phyloP scores from a whole-genome alignment of 257 asterid species.

The Leptodermis oblonga region DNA sequence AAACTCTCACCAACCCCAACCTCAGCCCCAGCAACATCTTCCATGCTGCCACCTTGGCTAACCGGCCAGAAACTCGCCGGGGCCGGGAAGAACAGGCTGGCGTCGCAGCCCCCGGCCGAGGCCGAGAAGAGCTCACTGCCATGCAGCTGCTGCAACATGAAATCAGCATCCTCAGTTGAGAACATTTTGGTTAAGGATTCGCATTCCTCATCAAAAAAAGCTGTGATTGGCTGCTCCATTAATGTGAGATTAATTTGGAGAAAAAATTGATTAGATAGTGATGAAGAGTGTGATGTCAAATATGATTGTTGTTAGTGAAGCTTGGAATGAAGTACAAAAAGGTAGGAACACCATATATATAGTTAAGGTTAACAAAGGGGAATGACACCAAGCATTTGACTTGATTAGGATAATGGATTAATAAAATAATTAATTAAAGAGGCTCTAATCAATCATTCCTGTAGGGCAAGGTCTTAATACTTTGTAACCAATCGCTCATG shows the following conservation, averaged over 20 bases:
- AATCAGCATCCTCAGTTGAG: slow-evolving; percentile 42
- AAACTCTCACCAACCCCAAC: slow-evolving; percentile 17
- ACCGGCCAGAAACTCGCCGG: slow-evolving; percentile 22
- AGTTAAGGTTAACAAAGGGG: slow-evolving; percentile 25
- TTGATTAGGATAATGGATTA: slow-evolving; percentile 31
- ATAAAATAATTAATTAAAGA: neutral
- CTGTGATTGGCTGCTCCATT: slow-evolving; percentile 52
- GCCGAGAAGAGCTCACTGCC: slow-evolving; percentile 18
- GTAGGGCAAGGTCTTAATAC: slow-evolving; percentile 30
- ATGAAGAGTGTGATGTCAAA: too few species aligned
- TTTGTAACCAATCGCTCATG: slow-evolving; percentile 40
- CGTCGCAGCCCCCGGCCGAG: neutral
- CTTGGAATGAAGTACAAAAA: slow-evolving; percentile 30
- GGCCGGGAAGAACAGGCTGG: neutral
- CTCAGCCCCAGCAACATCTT: slow-evolving; percentile 16
- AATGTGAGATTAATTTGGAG: too few species aligned
- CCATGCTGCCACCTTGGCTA: neutral
- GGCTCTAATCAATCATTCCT: slow-evolving; percentile 26
- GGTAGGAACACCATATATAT: slow-evolving; percentile 33
- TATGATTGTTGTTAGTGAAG: neutral
- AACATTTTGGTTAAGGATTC: slow-evolving; percentile 58
- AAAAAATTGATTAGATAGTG: too few species aligned
- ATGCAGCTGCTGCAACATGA: slow-evolving; percentile 35
- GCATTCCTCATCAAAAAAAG: slow-evolving; percentile 70
- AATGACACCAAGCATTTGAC: slow-evolving; percentile 42